phyloP scores from a whole-genome alignment of 768 basidiomycete genomes.

The Phlegmacium glaucopus region DNA sequence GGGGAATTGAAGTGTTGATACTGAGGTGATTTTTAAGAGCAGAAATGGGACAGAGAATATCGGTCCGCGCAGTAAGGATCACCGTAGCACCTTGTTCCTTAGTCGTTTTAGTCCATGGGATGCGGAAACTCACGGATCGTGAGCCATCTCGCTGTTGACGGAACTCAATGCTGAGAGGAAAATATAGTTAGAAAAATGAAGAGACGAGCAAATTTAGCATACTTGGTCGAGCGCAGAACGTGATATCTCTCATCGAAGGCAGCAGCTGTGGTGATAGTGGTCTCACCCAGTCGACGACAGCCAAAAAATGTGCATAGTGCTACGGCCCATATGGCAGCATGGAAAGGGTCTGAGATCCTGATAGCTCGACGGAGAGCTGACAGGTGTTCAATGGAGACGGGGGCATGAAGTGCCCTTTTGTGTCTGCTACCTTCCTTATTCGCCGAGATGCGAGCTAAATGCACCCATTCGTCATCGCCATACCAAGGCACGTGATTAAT shows the following conservation, averaged over 20 bases:
- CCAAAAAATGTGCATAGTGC: slow-evolving; percentile 32
- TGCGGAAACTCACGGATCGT: slow-evolving; percentile 13
- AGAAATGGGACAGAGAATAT: slow-evolving; percentile 15
- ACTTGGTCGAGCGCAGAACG: background rate
- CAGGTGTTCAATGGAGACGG: slow-evolving; percentile 31
- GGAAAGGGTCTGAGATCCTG: slow-evolving; percentile 16
- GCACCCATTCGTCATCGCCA: slow-evolving; percentile 15
- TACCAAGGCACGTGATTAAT: slow-evolving; percentile 28
- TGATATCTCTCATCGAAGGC: background rate
- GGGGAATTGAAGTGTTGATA: too few relatives aligned
- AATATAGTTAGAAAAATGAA: background rate
- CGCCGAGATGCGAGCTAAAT: slow-evolving; percentile 8
- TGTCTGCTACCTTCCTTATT: slow-evolving; percentile 8
- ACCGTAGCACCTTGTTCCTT: slow-evolving; percentile 12
- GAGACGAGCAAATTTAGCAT: background rate
- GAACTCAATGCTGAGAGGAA: background rate
- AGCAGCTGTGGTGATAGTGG: background rate
- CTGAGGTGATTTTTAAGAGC: too few relatives aligned
- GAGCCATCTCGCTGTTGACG: background rate
- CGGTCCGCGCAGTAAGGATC: slow-evolving; percentile 16
- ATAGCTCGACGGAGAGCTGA: slow-evolving; percentile 14
- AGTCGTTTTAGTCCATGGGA: slow-evolving; percentile 27
- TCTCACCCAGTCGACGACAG: background rate
- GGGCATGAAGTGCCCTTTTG: slow-evolving; percentile 11
- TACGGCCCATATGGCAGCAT: slow-evolving; percentile 30